A percentile compares a stretch with the other conserved stretches of the same genome.
Conservation (phyloP, 192 early-diverging fungal species). For the Linnemannia schmuckeri region DNA sequence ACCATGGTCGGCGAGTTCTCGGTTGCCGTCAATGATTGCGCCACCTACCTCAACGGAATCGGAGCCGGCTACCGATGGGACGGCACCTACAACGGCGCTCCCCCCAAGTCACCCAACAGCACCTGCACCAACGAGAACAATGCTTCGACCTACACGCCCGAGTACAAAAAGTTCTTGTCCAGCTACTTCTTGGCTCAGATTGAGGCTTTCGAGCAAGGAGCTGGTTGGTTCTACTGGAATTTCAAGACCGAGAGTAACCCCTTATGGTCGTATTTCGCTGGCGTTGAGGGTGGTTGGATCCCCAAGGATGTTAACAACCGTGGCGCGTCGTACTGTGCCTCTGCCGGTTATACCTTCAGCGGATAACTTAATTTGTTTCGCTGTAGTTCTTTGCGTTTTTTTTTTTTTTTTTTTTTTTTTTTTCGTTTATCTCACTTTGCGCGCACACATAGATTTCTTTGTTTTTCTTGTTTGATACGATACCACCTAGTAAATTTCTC, state of each 20-base stretch:
- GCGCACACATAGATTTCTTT: background rate
- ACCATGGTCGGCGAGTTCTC: slow-evolving; percentile 82
- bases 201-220: slow-evolving; percentile 70
- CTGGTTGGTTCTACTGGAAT: slow-evolving; percentile 80
- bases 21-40: slow-evolving; percentile 77
- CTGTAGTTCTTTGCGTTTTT: background rate
- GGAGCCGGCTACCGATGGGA: slow-evolving; percentile 70
- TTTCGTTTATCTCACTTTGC: background rate
- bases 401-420: background rate
- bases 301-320: slow-evolving; percentile 63
- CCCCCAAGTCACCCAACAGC: slow-evolving; percentile 60
- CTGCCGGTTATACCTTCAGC: background rate
- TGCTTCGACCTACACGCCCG: slow-evolving; percentile 57
- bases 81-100: slow-evolving; percentile 62
- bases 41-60: slow-evolving; percentile 78
- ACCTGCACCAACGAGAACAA: slow-evolving; percentile 64
- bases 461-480: background rate
- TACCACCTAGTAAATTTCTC: background rate
- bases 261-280: slow-evolving; percentile 76
- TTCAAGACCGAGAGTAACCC: slow-evolving; percentile 77
- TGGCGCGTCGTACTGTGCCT: slow-evolving; percentile 12
- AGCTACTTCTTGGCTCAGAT: slow-evolving; percentile 69
- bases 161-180: slow-evolving; percentile 62
- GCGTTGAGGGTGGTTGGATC: slow-evolving; percentile 75
- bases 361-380: background rate